Evolutionary conservation across 73 alveolate species (phyloP), one percentile per base, ranked within the genome.

Genomic region (Paramecium octaurelia): DNA sequence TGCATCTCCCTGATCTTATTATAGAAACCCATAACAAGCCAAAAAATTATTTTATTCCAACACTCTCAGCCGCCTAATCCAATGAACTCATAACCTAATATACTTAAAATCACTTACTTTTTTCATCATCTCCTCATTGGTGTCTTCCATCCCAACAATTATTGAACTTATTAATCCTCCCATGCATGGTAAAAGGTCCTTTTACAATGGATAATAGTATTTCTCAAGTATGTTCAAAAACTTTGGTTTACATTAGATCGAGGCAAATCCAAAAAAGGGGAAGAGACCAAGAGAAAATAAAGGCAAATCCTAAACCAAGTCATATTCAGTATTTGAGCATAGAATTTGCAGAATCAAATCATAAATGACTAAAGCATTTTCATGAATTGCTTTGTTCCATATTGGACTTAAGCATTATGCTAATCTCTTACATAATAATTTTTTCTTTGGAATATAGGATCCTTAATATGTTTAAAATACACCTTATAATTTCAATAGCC

Each of bases 61-160:
- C 68, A 36, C 64, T 36, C 7, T 75, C 88, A 75, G 60, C 42
- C 35, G 88, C 88, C 23, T 34, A 31, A 36, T 75, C 88, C 10
- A 75, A 40, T 75, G 88, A 75, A 34, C 14, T 21, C 88, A 75
- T 75, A 40, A 75, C 88, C 84, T 68, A 68, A 31, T 20, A 12
- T 31, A 14, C 24, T 4, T 2, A 24, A 8, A 16, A 68, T 60
- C 3, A 68, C 12, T 27, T 68, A 68, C 84, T 40, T 75, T 75
- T 75, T 75, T 75, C 88, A 75, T 75, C 88, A 75, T 75, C 23
- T 75, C 88, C 9, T 75, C 88, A 75, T 75, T 75, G n/a, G 88
- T 75, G 18, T 75, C 88, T 40, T 75, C 88, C 88, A 75, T 75
- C 1, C 88, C 88, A 34, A 75, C 88, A 8, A 75, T 75, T 21